Base-by-base conservation (phyloP, 768 basidiomycete species). In the Gymnopilus dilepis region DNA sequence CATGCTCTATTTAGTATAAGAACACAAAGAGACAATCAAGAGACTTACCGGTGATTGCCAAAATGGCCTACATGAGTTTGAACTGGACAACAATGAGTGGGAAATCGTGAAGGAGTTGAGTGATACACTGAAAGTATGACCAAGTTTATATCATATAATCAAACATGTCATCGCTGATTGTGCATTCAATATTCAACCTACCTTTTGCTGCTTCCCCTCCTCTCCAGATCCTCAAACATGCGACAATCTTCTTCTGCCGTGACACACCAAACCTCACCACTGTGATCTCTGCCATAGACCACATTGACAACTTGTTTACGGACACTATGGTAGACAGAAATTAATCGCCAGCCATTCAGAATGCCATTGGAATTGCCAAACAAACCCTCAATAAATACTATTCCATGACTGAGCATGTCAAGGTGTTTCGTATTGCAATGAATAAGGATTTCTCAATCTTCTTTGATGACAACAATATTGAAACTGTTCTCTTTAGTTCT, bases 371-470 rank as follows among this genome's bases (percentile, higher is more conserved):
- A 11, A 53, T 63, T 34, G 61, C 41, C 4, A 63, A 60, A 65
- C 70, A 47, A 61, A 75, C 58, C 48, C 63, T 40, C 61, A 76
- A 65, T 72, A 75, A 55, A 66, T 72, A 67, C 69, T 78, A 58
- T 69, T 70, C 9, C 61, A 0, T 53, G 4, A 64, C 65, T 4
- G 63, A 67, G 47, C n/a, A 53, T 13, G 57, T 53, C 8, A 52
- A 67, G 17, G 51, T 63, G 0, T 75, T 72, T 54, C 45, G 65
- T 2, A 73, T 73, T 37, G 67, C 72, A 3, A 74, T 74, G 69
- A 47, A 73, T 74, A n/a, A 3, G 48, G 28, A 33, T 19, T 38
- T 21, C 9, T n/a, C 22, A 17, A 13, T 4, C 40, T 6, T 19
- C 12, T 19, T 55, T 55, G 5, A 4, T 22, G 19, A 21, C 37